Evolutionary conservation across 108 stramenopile genomes (phyloP), one percentile per base, ranked within the genome.

Genomic region (Cyclotella atomus): DNA sequence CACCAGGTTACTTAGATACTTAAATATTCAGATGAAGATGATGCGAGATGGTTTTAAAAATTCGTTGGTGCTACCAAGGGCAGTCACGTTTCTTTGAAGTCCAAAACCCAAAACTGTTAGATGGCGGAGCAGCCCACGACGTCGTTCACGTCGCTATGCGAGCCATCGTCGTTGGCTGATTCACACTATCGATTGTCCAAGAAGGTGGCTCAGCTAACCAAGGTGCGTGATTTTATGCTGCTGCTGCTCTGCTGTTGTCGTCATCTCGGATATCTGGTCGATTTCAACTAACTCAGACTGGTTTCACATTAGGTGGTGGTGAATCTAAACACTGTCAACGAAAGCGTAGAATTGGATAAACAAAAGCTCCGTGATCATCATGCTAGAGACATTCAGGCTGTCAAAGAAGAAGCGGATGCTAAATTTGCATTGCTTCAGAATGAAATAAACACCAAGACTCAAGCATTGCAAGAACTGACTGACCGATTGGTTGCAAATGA

Each of bases 201-300:
- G 65, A 75, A 75, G 28, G 74, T 75, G 19, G 74, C 74, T 0
- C 74, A 75, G 36, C 49, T 75, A 45, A 75, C 66, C 14, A 75
- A 75, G 47, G 66, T 49, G 28, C 15, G 65, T 23, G 6, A 7
- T 62, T 7, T 21, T 41, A 9, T 20, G 14, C 21, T 16, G 10
- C 7, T n/a, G 12, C 35, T 10, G 5, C 4, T 25, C 8, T 2
- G 15, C 9, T 63, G 16, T 44, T 63, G n/a, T n/a, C n/a, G n/a
- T n/a, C n/a, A n/a, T n/a, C n/a, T n/a, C n/a, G n/a, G n/a, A n/a
- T n/a, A n/a, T n/a, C n/a, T n/a, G n/a, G n/a, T n/a, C n/a, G n/a
- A n/a, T n/a, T n/a, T n/a, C n/a, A n/a, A n/a, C n/a, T 23, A 41
- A 14, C 34, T 6, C n/a, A 34, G 20, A 38, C 38, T 20, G 35